Evolutionary conservation across 1,284 basidiomycete genomes (phyloP), one percentile per base, ranked within the genome.

Genomic region (Puccinia horiana): DNA sequence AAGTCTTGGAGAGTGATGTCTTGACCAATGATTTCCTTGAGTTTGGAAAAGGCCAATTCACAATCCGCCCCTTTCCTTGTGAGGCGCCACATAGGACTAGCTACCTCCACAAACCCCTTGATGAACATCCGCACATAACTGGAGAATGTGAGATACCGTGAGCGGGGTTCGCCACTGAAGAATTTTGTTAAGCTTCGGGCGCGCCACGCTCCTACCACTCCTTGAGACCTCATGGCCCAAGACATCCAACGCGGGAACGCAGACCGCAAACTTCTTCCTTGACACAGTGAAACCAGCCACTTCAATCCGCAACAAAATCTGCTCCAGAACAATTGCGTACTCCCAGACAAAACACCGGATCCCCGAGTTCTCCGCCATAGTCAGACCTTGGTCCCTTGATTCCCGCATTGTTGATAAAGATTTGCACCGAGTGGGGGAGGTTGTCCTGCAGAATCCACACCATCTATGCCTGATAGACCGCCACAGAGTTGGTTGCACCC

Each of bases 41-140:
- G 35, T 47, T 32, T 3, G 8, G 3, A 8, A 29, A 74, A 74
- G 8, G 40, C 47, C 63, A 49, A 8, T 52, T 49, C 47, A n/a
- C n/a, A n/a, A n/a, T n/a, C n/a, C n/a, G n/a, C n/a, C n/a, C n/a
- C n/a, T n/a, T n/a, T n/a, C n/a, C n/a, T n/a, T n/a, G n/a, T n/a
- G n/a, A n/a, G n/a, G n/a, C n/a, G n/a, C n/a, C n/a, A n/a, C n/a
- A n/a, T n/a, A n/a, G n/a, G n/a, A n/a, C n/a, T n/a, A n/a, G n/a
- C n/a, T n/a, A n/a, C n/a, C n/a, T 35, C 6, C 26, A 49, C 65
- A 49, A 78, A 78, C 26, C 18, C 16, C 40, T 69, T 42, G 52
- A 79, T 69, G 29, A 72, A 79, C 63, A 79, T 79, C 18, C 67
- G 35, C 35, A 79, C 77, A 79, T 40, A 79, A 37, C 49, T 49